Evolutionary conservation across 2,329 filamentous ascomycete species (phyloP), one percentile per base, ranked within the genome.

Genomic region (Cryphonectria parasitica): DNA sequence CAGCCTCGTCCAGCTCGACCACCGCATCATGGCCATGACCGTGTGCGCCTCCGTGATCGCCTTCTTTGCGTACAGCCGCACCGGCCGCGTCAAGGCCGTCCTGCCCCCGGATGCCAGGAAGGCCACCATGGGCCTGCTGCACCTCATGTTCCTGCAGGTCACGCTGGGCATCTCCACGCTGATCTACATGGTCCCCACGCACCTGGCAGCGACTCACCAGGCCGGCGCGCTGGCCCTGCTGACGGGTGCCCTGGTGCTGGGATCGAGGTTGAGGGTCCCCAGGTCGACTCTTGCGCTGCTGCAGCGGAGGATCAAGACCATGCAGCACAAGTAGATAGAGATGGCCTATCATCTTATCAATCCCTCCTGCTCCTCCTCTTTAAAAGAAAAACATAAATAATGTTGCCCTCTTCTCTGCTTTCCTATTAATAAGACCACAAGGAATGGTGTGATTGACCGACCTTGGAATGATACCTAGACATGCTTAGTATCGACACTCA

Each of bases 1-100:
- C 3, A 95, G 92, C 22, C 89, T 97, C 36, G 97, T 98, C 2
- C 97, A 99, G 83, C 89, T 99, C 61, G 93, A 99, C 82, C 96
- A 99, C 84, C 91, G 97, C 61, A 93, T 97, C 75, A 87, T 98
- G 49, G 97, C 96, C 71, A 93, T 91, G 63, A 94, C 93, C 22
- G 97, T 95, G 0, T 97, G 97, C 80, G 91, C 89, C 67, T 88
- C 92, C 73, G 89, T 98, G 72, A 83, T 97, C 74, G 86, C 89
- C 4, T 86, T 99, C 13, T 97, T 91, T 80, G 88, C 88, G n/a
- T 98, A 95, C 82, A 88, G 92, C 5, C 90, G 93, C 73, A 89
- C 89, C 69, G 89, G 89, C 56, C 86, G 81, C 10, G 78, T 91
- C 19, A 83, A 83, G 31, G 79, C 84, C 17, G 83, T 86, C 22